Evolutionary conservation across 768 basidiomycete genomes (phyloP).

Genomic region (Lentinus tigrinus): DNA sequence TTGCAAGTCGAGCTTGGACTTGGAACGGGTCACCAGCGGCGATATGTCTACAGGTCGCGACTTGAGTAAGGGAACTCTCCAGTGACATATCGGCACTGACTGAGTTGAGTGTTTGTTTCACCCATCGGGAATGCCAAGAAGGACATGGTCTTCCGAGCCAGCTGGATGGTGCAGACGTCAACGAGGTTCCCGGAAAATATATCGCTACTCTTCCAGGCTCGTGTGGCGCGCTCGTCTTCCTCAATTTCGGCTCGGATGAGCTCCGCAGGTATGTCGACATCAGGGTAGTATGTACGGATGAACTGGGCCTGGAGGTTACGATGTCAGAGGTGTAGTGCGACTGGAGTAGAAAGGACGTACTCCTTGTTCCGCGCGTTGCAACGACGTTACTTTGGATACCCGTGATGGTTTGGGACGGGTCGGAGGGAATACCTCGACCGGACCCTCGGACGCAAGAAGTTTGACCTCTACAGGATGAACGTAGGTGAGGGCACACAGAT

Average conservation of each 20-base stretch:
- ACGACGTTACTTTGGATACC: conserved; percentile 29
- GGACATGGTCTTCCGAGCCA: conserved; percentile 25
- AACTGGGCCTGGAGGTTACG: conserved; percentile 58
- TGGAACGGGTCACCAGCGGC: conserved; percentile 30
- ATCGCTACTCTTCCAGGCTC: conserved; percentile 47
- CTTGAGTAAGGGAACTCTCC: background rate
- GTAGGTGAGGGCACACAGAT: background rate
- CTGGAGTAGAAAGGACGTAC: conserved; percentile 37
- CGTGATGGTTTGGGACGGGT: conserved; percentile 33
- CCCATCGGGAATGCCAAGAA: conserved; percentile 65
- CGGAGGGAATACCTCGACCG: conserved; percentile 54
- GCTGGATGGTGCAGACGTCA: conserved; percentile 36
- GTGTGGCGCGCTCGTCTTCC: conserved; percentile 39
- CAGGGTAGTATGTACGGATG: conserved; percentile 67
- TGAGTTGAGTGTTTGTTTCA: conserved; percentile 54
- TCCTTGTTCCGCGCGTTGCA: conserved; percentile 61
- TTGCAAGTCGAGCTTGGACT: conserved; percentile 31
- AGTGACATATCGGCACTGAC: conserved; percentile 38
- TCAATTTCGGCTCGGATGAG: conserved; percentile 57
- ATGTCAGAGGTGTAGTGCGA: background rate
- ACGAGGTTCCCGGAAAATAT: conserved; percentile 57
- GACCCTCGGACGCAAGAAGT: conserved; percentile 32
- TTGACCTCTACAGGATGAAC: conserved; percentile 29
- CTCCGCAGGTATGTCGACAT: conserved; percentile 71
- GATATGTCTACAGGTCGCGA: conserved; percentile 46